Evolutionary conservation across 2,329 filamentous ascomycete genomes (phyloP), one percentile per base, ranked within the genome.

Genomic region (Paracoccidioides lutzii): DNA sequence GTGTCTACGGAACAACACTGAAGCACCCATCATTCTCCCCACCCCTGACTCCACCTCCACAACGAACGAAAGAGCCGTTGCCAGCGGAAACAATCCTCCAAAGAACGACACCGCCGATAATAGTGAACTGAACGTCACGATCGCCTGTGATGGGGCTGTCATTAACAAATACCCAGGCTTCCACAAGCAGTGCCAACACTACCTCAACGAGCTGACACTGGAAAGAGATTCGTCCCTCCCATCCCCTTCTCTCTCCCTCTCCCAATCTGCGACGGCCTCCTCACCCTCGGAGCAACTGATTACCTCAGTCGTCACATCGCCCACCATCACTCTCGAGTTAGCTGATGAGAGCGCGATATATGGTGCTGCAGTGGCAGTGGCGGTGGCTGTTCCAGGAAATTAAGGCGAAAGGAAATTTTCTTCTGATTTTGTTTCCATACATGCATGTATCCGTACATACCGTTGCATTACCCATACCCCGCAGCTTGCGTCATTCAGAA

Each of bases 161-260:
- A 75, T 78, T 55, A 74, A 75, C 63, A 77, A 76, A 59, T 78
- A 78, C 60, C 75, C 75, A 1, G 72, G 70, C 4, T 77, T 77
- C 64, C 67, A 70, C 51, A 67, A 70, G 42, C 65, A 68, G 40
- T 75, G 72, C 59, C 74, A 77, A 56, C 59, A 51, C 2, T 75
- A 73, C 50, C 63, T 78, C 41, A 67, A 75, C 59, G 63, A 71
- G 48, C 63, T 77, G 38, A 67, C 69, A 3, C 59, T 65, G 22
- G 60, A 69, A 42, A 33, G 10, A 15, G 37, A 52, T 12, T 28
- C 51, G 32, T 46, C 50, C 9, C 38, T 38, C 2, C 35, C 49
- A 33, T 46, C 52, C 6, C 22, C 10, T 4, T 37, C 56, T 4
- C 22, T 44, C 28, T 57, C 52, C 33, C 30, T 52, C 1, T 12